Evolutionary conservation across 305 asterid species (phyloP), one percentile per base, ranked within the genome.

Genomic region (Rubia peregrina): DNA sequence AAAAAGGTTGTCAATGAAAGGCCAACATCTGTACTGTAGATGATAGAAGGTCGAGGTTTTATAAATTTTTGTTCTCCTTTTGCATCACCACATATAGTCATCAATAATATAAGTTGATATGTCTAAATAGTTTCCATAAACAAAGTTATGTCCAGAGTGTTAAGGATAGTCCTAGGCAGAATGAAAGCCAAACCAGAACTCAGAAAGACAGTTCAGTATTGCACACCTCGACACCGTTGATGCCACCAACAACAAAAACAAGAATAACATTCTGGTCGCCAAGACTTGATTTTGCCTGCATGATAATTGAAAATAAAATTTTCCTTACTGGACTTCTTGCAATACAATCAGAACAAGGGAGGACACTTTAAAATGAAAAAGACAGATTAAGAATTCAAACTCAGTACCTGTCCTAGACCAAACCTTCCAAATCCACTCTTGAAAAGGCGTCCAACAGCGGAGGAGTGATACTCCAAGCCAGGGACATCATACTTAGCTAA

Each of bases 361-460:
- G 17, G 24, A 65, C 11, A n/a, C 26, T 70, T 64, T 30, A 71
- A 33, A 33, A 36, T 70, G 67, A 38, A 71, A 33, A 33, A 67
- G 42, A 41, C 40, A 33, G 72, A 44, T 10, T 26, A 62, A 70
- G 11, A 30, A 33, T 16, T 30, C 11, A 30, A 36, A 62, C 14
- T 61, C 24, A 33, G 65, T 83, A 89, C 99, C 99, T 89, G 98
- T 73, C 97, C 98, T 63, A 94, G 95, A 77, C 99, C 99, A 73
- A 94, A 87, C 81, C 99, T 88, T 78, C 98, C 98, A 41, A 94
- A 91, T 41, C 99, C 99, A 66, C 97, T 94, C 80, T 94, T 94
- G 38, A 94, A 91, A 72, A 94, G 95, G 66, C 99, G 88, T 16
- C 99, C 99, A 65, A 94, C 99, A 13, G 99, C 83, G 64, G 99